phyloP scores from a whole-genome alignment of 1,284 basidiomycete genomes.

The Anthracocystis panici-leucophaei region DNA sequence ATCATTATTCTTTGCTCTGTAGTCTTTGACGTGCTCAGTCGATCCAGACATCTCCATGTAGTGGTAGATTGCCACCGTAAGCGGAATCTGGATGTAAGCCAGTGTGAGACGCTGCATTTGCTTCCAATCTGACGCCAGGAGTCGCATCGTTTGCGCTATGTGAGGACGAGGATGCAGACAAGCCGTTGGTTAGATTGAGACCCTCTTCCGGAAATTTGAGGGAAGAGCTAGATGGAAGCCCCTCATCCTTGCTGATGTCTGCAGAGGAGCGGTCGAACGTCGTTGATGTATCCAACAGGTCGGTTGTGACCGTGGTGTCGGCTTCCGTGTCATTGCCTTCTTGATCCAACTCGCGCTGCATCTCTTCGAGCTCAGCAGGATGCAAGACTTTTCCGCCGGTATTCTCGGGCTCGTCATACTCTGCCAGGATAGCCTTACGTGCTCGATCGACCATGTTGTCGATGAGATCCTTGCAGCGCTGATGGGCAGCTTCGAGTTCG shows the following conservation, averaged over 20 bases:
- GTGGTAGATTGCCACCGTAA: neutral
- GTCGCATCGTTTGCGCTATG: neutral
- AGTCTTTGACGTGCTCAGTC: constrained; percentile 16
- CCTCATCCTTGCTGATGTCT: constrained; percentile 15
- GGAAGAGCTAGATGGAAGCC: constrained; percentile 8
- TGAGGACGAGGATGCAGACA: neutral
- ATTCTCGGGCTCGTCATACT: constrained; percentile 32
- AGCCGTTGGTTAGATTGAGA: neutral
- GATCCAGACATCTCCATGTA: constrained; percentile 35
- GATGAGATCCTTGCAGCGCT: constrained; percentile 54
- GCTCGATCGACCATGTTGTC: constrained; percentile 55
- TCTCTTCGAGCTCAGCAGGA: constrained; percentile 56
- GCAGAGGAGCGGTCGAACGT: constrained; percentile 21
- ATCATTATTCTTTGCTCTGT: neutral
- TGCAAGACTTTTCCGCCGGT: constrained; percentile 57
- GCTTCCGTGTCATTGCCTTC: constrained; percentile 16
- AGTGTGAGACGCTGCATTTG: neutral
- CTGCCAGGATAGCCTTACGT: constrained; percentile 46
- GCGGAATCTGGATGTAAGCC: constrained; percentile 13
- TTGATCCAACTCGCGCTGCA: constrained; percentile 33
- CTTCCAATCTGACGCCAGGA: neutral
- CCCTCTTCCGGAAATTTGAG: constrained; percentile 6
- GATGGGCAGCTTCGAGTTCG: constrained; percentile 55
- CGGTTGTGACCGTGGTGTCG: constrained; percentile 18
- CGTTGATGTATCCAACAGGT: constrained; percentile 15